phyloP scores from a whole-genome alignment of 2,329 filamentous ascomycete species.

The Sarocladium brachiariae region DNA sequence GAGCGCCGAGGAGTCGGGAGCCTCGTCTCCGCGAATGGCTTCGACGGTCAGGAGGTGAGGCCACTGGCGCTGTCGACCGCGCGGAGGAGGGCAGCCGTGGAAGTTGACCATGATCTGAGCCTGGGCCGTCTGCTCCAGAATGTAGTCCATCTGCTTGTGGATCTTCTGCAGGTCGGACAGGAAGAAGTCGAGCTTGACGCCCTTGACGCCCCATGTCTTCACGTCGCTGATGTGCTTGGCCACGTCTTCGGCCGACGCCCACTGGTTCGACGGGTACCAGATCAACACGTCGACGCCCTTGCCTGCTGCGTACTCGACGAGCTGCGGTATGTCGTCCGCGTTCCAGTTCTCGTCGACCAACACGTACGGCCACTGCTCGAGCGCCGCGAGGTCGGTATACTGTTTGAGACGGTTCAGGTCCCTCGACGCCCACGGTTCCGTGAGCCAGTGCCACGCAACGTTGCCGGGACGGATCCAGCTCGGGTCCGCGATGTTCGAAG shows the following conservation, averaged over 20 bases:
- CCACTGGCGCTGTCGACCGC: slow-evolving; percentile 3
- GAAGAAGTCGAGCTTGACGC: slow-evolving; percentile 5
- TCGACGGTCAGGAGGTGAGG: slow-evolving; percentile 1
- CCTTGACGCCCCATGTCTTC: slow-evolving; percentile 2
- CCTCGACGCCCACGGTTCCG: not conserved
- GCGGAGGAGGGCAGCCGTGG: not conserved
- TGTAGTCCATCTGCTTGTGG: slow-evolving; percentile 1
- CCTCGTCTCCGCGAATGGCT: not conserved
- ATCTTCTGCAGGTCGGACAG: not conserved
- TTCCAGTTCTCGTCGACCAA: not conserved
- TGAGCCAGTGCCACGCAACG: slow-evolving; percentile 4
- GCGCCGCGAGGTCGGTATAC: not conserved
- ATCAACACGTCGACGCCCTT: not conserved
- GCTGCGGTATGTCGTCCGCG: not conserved
- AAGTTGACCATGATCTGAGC: slow-evolving; percentile 6
- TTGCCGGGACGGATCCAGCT: slow-evolving; percentile 5
- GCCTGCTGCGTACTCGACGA: not conserved
- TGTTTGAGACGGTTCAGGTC: not conserved
- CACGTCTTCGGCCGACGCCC: not conserved
- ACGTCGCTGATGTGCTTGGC: not conserved
- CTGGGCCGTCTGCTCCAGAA: not conserved
- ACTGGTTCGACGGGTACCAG: slow-evolving; percentile 3
- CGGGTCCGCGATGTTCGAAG: not conserved
- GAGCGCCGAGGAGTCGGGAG: not conserved
- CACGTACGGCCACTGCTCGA: not conserved